Percentiles rank a stretch among this genome's conserved stretches.
Evolutionary conservation across 495 filamentous ascomycete genomes (phyloP).

Genomic region (Platismatia glauca): DNA sequence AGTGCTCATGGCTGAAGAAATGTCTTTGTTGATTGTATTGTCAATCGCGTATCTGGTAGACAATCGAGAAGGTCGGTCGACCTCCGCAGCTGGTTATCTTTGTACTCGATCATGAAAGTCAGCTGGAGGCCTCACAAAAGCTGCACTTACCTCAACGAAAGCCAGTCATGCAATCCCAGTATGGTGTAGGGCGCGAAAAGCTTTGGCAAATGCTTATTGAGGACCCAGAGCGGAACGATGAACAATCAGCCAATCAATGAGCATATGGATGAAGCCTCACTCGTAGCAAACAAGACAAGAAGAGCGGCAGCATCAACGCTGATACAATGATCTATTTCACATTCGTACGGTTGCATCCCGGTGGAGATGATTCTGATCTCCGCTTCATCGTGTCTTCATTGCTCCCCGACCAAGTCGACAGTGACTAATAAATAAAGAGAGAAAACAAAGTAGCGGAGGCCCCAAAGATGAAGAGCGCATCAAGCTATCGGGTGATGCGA

Average conservation of each 20-base stretch:
- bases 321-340: not conserved
- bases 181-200: not conserved
- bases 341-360: too few relatives aligned
- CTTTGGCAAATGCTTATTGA: too few relatives aligned
- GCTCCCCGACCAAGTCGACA: too few relatives aligned
- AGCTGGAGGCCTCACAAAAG: not conserved
- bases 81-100: not conserved
- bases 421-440: not conserved
- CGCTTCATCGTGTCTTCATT: not conserved
- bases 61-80: not conserved
- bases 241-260: too few relatives aligned
- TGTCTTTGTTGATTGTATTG: too few relatives aligned
- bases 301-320: not conserved
- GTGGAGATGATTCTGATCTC: not conserved
- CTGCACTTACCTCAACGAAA: not conserved
- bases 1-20: too few relatives aligned
- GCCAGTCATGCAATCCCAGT: not conserved
- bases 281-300: not conserved
- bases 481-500: not conserved
- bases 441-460: not conserved
- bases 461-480: not conserved
- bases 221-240: too few relatives aligned
- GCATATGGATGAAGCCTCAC: not conserved
- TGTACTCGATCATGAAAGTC: not conserved
- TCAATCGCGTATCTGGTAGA: not conserved